Percentiles rank a stretch among this genome's conserved stretches.
These are phyloP conservation scores for Aspergillus aculeatinus DNA, from an alignment of 2,329 filamentous ascomycete species.

Conservation along the genomic window DNA sequence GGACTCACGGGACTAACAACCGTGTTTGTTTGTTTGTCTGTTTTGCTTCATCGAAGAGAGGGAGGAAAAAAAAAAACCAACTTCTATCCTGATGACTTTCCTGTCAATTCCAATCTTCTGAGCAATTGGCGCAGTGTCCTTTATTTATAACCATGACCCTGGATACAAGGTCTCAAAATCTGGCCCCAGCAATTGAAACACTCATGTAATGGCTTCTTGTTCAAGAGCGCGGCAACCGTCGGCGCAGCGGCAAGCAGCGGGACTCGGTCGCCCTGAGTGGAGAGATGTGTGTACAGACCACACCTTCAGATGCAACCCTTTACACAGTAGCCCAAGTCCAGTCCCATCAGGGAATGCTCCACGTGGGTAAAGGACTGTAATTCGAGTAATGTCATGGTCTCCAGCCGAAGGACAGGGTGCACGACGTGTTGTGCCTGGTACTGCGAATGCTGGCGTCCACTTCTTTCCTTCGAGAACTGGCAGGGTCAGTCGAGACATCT, in stretches of 20 bases:
- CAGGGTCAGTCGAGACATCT: neutral
- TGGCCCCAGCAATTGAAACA: neutral
- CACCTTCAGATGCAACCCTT: neutral
- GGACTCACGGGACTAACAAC: neutral
- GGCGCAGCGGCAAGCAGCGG: conserved; percentile 5
- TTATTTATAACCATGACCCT: neutral
- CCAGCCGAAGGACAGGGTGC: neutral
- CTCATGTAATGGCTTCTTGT: neutral
- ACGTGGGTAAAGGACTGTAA: neutral
- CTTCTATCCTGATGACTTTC: neutral
- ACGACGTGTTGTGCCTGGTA: neutral
- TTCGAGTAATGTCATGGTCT: neutral
- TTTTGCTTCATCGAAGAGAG: neutral
- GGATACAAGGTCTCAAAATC: neutral
- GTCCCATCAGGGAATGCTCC: neutral
- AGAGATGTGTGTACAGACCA: neutral
- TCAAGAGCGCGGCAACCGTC: conserved; percentile 4
- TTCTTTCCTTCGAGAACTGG: neutral
- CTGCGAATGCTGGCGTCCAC: neutral
- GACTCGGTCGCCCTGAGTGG: neutral
- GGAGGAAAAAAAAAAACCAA: neutral
- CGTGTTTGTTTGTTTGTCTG: neutral
- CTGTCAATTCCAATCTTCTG: neutral
- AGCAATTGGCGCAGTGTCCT: neutral
- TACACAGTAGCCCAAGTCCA: neutral